Evolutionary conservation across 1,284 basidiomycete species (phyloP).

Genomic region (Ganoderma lucidum): DNA sequence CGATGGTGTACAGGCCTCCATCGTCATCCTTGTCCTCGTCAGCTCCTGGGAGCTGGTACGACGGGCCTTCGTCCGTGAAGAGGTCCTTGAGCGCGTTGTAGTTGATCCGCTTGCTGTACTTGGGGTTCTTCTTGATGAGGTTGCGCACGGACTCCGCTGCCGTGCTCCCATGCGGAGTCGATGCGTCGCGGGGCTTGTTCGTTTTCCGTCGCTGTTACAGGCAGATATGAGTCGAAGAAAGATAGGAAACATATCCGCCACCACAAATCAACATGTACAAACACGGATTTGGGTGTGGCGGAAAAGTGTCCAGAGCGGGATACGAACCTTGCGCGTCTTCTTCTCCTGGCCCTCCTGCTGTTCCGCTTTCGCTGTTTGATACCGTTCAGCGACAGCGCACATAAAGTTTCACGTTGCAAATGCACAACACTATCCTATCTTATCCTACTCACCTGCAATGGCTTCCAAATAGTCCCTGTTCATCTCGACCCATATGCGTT

Average conservation of each 20-base stretch:
- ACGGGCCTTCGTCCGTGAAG: conserved; percentile 62
- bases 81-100: conserved; percentile 85
- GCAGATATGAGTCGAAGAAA: not conserved
- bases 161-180: conserved; percentile 75
- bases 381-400: conserved; percentile 51
- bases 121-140: conserved; percentile 82
- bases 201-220: conserved; percentile 68
- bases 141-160: conserved; percentile 84
- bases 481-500: conserved; percentile 96
- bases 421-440: conserved; percentile 39
- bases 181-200: conserved; percentile 76
- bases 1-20: conserved; percentile 46
- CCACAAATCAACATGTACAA: conserved; percentile 29
- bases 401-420: conserved; percentile 16
- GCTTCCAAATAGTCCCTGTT: conserved; percentile 95
- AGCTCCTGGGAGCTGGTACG: conserved; percentile 39
- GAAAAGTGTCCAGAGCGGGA: conserved; percentile 42
- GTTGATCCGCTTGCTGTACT: conserved; percentile 90
- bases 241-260: conserved; percentile 5
- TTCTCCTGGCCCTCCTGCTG: conserved; percentile 57
- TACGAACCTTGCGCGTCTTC: conserved; percentile 80
- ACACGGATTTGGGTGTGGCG: conserved; percentile 22
- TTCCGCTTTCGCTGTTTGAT: conserved; percentile 70
- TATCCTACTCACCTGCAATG: conserved; percentile 71
- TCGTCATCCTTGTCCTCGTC: conserved; percentile 47